phyloP scores from a whole-genome alignment of 139 green algal genomes.

The Coelastrella sp. region DNA sequence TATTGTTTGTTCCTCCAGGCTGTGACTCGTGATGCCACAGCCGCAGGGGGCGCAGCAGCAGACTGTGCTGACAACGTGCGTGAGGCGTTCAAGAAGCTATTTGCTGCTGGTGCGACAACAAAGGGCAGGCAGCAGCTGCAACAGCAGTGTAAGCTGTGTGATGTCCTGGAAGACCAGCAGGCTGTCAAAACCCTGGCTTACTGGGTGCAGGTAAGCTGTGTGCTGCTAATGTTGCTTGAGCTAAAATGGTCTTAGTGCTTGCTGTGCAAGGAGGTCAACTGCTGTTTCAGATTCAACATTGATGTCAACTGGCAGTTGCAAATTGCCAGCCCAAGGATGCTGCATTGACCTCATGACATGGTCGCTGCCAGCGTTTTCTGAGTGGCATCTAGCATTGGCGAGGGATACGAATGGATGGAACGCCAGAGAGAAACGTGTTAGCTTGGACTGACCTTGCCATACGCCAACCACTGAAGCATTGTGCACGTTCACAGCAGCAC shows the following conservation, averaged over 20 bases:
- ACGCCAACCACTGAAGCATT: neutral
- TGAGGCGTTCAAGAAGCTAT: constrained; percentile 54
- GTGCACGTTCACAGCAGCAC: neutral
- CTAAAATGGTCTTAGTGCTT: too few relatives aligned
- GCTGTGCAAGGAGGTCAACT: too few relatives aligned
- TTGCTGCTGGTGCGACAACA: constrained; percentile 4
- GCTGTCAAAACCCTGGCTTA: constrained; percentile 55
- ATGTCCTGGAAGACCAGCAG: neutral
- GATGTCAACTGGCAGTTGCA: too few relatives aligned
- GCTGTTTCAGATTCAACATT: too few relatives aligned
- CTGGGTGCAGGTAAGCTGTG: constrained; percentile 64
- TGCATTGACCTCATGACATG: too few relatives aligned
- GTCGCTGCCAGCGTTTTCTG: too few relatives aligned
- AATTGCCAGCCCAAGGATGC: too few relatives aligned
- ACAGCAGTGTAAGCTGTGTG: constrained; percentile 60
- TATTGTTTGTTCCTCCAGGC: neutral
- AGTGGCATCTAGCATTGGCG: too few relatives aligned
- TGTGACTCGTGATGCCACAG: constrained; percentile 43
- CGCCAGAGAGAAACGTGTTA: too few relatives aligned
- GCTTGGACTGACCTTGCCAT: too few relatives aligned
- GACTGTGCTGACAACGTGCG: constrained; percentile 59
- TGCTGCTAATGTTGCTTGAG: neutral
- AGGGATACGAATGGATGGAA: too few relatives aligned
- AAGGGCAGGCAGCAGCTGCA: constrained; percentile 45
- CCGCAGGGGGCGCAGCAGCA: constrained; percentile 52